Evolutionary conservation across 1,284 basidiomycete genomes (phyloP), one percentile per base, ranked within the genome.

Genomic region (Ceratobasidium sp.): DNA sequence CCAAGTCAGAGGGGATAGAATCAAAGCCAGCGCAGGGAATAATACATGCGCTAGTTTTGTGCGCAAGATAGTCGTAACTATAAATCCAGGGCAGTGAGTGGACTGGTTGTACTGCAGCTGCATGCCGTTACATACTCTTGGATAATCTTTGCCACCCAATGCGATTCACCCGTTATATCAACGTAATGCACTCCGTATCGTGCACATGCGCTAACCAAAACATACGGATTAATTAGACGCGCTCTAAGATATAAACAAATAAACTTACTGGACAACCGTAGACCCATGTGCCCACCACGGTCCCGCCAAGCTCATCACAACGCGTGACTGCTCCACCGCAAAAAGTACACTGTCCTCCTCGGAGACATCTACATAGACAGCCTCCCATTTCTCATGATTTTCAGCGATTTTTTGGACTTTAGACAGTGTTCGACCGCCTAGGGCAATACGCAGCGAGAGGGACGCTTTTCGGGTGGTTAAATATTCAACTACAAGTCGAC

Each of bases 21-120:
- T 95, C 94, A 80, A 93, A 89, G 0, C 92, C 94, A 79, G 90
- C 93, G 2, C 89, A 87, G 13, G 91, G 92, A 9, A 95, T 87
- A 79, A 96, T 92, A 79, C 92, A 88, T 0, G 93, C 86, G 23
- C 89, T 88, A 0, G 90, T 92, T 83, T 91, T 90, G 20, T 87
- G 89, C 0, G 94, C 94, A 4, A 87, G 82, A 81, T 89, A 92
- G 84, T 95, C 92, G 82, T 89, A 93, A 75, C 89, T 90, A 80
- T 6, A 51, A 58, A 15, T 18, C 15, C 33, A 33, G 33, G 33
- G 33, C 1, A 33, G 33, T 33, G 4, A 33, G 33, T 4, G 33
- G 33, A 33, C 33, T 4, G 33, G 33, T 33, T 33, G 4, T 33
- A n/a, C n/a, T n/a, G n/a, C n/a, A 33, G 70, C 55, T 18, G 80